These are phyloP conservation scores for Ramaria sp. DNA, from an alignment of 768 basidiomycete genomes.

Conservation along the genomic window DNA sequence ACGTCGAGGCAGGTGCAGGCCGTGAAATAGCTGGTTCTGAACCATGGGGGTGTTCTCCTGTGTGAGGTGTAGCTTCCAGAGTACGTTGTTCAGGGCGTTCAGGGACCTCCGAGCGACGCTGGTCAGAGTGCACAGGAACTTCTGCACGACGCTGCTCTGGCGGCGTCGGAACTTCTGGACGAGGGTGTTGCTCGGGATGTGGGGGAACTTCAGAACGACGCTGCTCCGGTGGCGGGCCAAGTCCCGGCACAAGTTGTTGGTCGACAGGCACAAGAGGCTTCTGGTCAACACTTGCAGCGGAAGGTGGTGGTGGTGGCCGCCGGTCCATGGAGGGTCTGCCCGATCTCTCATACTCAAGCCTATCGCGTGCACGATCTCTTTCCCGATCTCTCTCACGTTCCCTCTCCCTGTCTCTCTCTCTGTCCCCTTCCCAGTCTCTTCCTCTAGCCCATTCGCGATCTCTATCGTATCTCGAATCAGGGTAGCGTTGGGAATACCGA, in stretches of 20 bases:
- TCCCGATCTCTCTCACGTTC: slow-evolving; percentile 1
- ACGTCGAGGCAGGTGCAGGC: not conserved
- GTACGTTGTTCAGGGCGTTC: not conserved
- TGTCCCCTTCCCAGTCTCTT: not conserved
- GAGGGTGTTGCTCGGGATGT: slow-evolving; percentile 1
- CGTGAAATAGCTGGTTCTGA: not conserved
- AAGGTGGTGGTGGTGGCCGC: not conserved
- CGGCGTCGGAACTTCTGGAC: not conserved
- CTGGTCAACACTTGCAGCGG: not conserved
- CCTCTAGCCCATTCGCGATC: slow-evolving; percentile 7
- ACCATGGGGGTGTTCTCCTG: not conserved
- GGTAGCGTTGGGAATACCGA: not conserved
- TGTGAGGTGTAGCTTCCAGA: not conserved
- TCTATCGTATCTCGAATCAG: slow-evolving; percentile 6
- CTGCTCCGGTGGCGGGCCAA: not conserved
- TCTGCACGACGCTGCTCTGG: not conserved
- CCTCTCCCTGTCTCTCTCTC: not conserved
- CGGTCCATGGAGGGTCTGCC: not conserved
- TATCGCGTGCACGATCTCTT: not conserved
- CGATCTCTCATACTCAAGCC: slow-evolving; percentile 3
- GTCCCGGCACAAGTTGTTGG: not conserved
- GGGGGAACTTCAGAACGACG: slow-evolving; percentile 1
- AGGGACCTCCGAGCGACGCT: not conserved
- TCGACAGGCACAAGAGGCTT: not conserved
- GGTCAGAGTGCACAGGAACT: not conserved